phyloP scores from a whole-genome alignment of 2,329 filamentous ascomycete species.

The Penicillium janthinellum region DNA sequence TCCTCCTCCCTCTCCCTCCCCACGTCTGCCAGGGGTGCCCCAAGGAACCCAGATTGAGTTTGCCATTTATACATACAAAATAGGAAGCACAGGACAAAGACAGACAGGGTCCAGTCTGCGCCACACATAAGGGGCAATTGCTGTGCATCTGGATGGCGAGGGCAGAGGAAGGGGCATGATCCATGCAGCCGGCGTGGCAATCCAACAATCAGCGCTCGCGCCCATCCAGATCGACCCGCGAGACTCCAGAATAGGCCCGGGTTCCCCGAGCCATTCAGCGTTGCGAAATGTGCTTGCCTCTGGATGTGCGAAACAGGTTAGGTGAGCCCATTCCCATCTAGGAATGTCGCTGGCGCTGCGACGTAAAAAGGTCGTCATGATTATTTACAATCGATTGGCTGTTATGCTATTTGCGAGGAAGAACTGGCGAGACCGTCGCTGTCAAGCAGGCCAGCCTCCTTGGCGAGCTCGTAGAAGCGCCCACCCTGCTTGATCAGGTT shows the following conservation, averaged over 20 bases:
- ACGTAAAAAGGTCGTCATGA: constrained; percentile 8
- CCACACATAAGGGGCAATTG: constrained; percentile 13
- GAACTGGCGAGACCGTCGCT: constrained; percentile 38
- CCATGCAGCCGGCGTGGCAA: constrained; percentile 17
- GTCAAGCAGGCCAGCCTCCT: constrained; percentile 77
- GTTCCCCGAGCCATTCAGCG: constrained; percentile 23
- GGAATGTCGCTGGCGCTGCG: constrained; percentile 1
- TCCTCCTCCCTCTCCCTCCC: background rate
- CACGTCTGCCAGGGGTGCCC: constrained; percentile 13
- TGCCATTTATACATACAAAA: constrained; percentile 6
- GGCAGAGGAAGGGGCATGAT: constrained; percentile 11
- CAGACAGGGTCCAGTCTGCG: constrained; percentile 6
- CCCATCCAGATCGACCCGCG: constrained; percentile 18
- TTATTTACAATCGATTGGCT: constrained; percentile 13
- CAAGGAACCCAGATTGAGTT: constrained; percentile 12
- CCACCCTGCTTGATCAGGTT: constrained; percentile 75
- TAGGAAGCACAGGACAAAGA: background rate
- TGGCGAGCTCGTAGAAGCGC: constrained; percentile 85
- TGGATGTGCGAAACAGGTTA: constrained; percentile 12
- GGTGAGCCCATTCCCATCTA: constrained; percentile 3
- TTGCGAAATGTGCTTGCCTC: constrained; percentile 11
- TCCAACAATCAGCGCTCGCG: constrained; percentile 16
- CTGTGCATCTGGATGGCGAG: constrained; percentile 12
- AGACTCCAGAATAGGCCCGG: constrained; percentile 11
- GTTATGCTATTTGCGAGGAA: constrained; percentile 19